Conservation (phyloP, 2,329 filamentous ascomycete species). For the Colletotrichum abscissum region DNA sequence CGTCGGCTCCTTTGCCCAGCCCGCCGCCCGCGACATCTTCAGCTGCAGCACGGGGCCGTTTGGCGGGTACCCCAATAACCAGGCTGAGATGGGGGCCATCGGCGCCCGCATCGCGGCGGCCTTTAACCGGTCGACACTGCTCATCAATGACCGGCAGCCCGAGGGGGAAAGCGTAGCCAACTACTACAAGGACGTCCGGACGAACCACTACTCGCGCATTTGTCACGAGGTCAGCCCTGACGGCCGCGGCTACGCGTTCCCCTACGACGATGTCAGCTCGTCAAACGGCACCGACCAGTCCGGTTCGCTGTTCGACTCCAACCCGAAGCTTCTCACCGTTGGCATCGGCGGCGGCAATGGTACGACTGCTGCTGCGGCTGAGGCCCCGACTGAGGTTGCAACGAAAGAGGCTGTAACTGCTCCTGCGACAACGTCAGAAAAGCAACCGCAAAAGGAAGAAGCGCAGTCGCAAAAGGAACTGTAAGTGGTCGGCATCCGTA, state of each 20-base stretch:
- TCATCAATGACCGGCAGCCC: conserved; percentile 63
- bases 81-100: conserved; percentile 67
- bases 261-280: conserved; percentile 76
- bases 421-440: background rate
- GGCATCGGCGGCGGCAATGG: conserved; percentile 63
- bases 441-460: background rate
- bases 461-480: background rate
- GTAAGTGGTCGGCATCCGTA: background rate
- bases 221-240: conserved; percentile 71
- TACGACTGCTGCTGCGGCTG: background rate
- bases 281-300: conserved; percentile 68
- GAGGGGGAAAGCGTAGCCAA: conserved; percentile 57
- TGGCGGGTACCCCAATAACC: conserved; percentile 51
- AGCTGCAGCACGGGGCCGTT: conserved; percentile 69
- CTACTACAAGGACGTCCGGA: conserved; percentile 66
- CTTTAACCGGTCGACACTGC: conserved; percentile 78
- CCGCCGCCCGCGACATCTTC: conserved; percentile 61
- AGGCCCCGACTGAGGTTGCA: background rate
- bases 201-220: conserved; percentile 76
- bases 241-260: conserved; percentile 75
- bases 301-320: conserved; percentile 69
- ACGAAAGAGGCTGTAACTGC: background rate
- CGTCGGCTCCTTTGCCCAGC: conserved; percentile 56
- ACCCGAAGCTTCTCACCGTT: conserved; percentile 66
- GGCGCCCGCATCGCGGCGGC: conserved; percentile 80